Evolutionary conservation across 2,329 filamentous ascomycete species (phyloP).

Genomic region (Colletotrichum shisoi): DNA sequence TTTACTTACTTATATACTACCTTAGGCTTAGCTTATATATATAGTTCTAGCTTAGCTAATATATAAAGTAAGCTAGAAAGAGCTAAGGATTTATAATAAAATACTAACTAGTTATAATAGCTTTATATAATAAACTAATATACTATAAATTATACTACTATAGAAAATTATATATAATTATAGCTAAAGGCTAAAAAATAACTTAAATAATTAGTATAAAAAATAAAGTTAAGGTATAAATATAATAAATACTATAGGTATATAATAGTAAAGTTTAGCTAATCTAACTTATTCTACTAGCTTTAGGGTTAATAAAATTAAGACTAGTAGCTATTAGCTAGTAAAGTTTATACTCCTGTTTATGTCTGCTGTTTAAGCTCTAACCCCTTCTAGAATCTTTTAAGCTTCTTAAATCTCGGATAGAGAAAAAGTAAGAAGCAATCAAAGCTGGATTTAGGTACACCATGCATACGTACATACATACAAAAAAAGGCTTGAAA

Average conservation of each 20-base stretch:
- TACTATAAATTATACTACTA: too few relatives aligned
- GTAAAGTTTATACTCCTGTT: neutral
- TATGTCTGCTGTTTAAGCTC: neutral
- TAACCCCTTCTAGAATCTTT: neutral
- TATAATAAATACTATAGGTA: too few relatives aligned
- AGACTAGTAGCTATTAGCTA: neutral
- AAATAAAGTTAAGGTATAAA: too few relatives aligned
- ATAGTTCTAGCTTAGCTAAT: neutral
- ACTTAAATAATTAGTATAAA: too few relatives aligned
- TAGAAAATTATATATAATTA: too few relatives aligned
- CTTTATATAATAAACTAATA: too few relatives aligned
- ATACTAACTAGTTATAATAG: neutral
- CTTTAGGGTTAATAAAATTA: too few relatives aligned
- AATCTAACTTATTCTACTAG: neutral
- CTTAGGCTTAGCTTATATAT: neutral
- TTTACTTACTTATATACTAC: too few relatives aligned
- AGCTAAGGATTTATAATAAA: too few relatives aligned
- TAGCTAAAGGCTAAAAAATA: too few relatives aligned
- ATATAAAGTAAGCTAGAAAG: neutral
- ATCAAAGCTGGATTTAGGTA: neutral
- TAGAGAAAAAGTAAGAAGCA: neutral
- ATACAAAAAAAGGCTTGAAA: neutral
- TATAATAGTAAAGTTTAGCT: conserved; percentile 8
- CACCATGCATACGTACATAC: neutral
- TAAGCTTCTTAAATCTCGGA: neutral